Evolutionary conservation across 345 rosid species (phyloP).

Genomic region (Rhodamnia rubescens): DNA sequence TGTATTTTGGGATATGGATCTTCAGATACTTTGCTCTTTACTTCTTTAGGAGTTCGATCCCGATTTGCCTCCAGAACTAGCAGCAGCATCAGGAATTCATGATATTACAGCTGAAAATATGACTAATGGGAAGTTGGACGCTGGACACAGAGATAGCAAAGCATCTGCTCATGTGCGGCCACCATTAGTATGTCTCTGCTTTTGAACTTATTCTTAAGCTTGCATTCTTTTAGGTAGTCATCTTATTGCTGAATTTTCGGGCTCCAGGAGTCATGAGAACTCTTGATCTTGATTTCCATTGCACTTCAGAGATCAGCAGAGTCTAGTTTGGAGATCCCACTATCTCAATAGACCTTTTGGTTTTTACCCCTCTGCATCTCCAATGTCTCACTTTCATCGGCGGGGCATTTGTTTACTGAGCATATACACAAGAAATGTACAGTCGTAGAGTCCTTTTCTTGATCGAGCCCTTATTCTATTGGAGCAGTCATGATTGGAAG

Average conservation of each 20-base stretch:
- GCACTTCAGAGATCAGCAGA: background rate
- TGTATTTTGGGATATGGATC: background rate
- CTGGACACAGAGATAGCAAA: slow-evolving; percentile 47
- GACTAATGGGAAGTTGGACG: slow-evolving; percentile 47
- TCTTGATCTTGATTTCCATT: background rate
- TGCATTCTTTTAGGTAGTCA: background rate
- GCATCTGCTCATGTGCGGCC: slow-evolving; percentile 65
- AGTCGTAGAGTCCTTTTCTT: background rate
- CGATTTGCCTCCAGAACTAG: slow-evolving; percentile 96
- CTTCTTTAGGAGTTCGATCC: slow-evolving; percentile 80
- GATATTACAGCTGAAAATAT: slow-evolving; percentile 47
- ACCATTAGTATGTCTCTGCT: slow-evolving; percentile 51
- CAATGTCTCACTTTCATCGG: background rate
- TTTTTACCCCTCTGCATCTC: background rate
- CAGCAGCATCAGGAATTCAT: slow-evolving; percentile 79
- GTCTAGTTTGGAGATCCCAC: background rate
- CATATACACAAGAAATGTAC: background rate
- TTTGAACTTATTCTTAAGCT: background rate
- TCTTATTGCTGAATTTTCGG: background rate
- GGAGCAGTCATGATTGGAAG: background rate
- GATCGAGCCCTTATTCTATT: background rate
- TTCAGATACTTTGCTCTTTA: background rate
- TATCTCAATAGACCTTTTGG: background rate
- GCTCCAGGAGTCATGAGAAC: background rate
- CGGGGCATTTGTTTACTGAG: background rate